Base-by-base conservation (phyloP, 768 basidiomycete genomes). In the Boletus rex-veris region DNA sequence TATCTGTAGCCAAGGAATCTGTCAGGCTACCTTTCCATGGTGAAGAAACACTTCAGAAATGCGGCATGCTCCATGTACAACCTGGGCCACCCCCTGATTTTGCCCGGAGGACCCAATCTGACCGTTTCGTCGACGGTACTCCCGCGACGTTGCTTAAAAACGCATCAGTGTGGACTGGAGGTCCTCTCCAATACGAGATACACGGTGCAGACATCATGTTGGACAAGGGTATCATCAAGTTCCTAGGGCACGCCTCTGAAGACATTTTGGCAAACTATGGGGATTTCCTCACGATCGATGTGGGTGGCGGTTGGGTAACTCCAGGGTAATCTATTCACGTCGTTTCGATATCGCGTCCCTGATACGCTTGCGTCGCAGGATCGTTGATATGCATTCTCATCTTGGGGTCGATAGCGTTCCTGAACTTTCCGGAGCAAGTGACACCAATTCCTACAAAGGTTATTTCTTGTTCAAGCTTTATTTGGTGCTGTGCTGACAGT, bases 371-470 rank as follows among this genome's bases (percentile, higher is more conserved):
- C 36, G 44, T 26, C 47, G 31, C 40, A 62, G 60, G 43, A 82
- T 76, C 53, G 84, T 90, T 30, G 87, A 90, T 62, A 69, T 89
- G 59, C 84, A 92, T 68, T 90, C 90, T 5, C 92, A 94, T 65
- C 70, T 93, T 39, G 94, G 91, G 4, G 73, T 95, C 6, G 68
- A 80, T 57, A 83, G 85, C 40, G 64, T 78, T 14, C 94, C 94
- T 0, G 52, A 26, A 7, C 68, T 83, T 64, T 43, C 60, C 57
- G 79, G 83, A 30, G 74, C 80, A 15, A 56, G 71, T 41, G 89
- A 90, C 64, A 73, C 79, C 14, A 85, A 87, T 65, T 90, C 90
- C 10, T 57, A 55, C 10, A 79, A 88, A 47, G 87, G 67, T 68
- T 40, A 6, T 47, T 24, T 16, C 45, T 39, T 36, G 28, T n/a